Conservation (phyloP, 78 protist genomes). For the Dictyostelium purpureum region DNA sequence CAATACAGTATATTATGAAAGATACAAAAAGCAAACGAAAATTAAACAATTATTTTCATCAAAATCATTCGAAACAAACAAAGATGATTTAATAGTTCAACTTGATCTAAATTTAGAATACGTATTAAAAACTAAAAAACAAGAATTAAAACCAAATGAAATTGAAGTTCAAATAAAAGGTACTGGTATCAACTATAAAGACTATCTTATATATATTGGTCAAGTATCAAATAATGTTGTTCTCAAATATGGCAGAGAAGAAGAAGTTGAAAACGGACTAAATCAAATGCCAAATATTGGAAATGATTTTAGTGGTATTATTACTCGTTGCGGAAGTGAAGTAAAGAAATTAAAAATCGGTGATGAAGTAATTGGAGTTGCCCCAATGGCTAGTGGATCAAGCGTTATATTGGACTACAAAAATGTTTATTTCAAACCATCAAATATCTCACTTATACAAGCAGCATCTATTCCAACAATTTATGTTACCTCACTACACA, state of each 20-base stretch:
- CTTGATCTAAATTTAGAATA: neutral
- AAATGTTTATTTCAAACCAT: neutral
- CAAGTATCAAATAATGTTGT: too few species aligned
- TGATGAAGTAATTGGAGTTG: slow-evolving; percentile 44
- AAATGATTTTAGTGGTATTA: slow-evolving; percentile 10
- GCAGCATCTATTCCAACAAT: slow-evolving; percentile 59
- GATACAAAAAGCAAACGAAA: neutral
- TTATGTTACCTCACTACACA: slow-evolving; percentile 25
- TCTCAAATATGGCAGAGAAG: too few species aligned
- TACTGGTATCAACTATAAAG: too few species aligned
- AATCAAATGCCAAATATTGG: too few species aligned
- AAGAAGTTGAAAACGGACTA: too few species aligned
- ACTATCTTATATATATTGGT: too few species aligned
- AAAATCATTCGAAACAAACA: neutral
- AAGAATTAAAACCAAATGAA: neutral
- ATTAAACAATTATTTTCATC: neutral
- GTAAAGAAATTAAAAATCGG: slow-evolving; percentile 10
- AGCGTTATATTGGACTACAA: neutral
- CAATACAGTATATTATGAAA: neutral
- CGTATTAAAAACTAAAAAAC: neutral
- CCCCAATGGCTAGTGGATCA: too few species aligned
- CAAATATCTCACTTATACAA: neutral
- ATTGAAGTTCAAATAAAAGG: slow-evolving; percentile 10
- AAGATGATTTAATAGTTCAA: neutral
- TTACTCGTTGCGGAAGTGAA: neutral